These are phyloP conservation scores for Hibiscus trionum DNA, from an alignment of 345 rosid species.

Conservation along the genomic window DNA sequence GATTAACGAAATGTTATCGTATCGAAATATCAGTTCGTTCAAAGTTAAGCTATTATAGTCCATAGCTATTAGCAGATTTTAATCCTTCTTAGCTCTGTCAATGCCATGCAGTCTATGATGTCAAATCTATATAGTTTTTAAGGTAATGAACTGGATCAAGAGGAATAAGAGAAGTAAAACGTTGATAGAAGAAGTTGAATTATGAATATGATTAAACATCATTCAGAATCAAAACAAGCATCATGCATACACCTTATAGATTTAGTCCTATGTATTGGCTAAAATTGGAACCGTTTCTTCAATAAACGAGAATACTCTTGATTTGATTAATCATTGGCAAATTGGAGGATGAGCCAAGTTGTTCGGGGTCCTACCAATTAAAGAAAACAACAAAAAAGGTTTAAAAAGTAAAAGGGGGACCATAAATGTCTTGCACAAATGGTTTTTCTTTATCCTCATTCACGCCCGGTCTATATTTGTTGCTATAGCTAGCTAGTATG, in stretches of 20 bases:
- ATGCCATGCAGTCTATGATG: background rate
- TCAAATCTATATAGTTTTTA: background rate
- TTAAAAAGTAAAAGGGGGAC: background rate
- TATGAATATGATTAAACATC: background rate
- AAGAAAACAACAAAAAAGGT: conserved; percentile 13
- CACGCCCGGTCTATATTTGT: conserved; percentile 8
- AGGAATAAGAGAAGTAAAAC: background rate
- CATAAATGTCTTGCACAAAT: background rate
- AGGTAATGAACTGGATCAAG: background rate
- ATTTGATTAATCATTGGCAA: conserved; percentile 24
- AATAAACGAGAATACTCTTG: conserved; percentile 12
- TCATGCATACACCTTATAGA: conserved; percentile 6
- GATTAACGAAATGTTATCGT: background rate
- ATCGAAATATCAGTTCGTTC: background rate
- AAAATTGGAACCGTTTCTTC: conserved; percentile 2
- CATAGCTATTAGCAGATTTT: background rate
- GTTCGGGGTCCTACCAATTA: conserved; percentile 21
- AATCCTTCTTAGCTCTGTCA: background rate
- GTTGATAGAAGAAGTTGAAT: background rate
- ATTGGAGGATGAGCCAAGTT: conserved; percentile 12
- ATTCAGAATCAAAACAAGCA: conserved; percentile 2
- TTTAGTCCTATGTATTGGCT: conserved; percentile 5
- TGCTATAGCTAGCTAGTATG: conserved; percentile 11
- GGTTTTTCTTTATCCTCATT: conserved; percentile 10
- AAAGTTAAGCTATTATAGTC: background rate